These are phyloP conservation scores for Acanthamoeba rhysodes DNA, from an alignment of 208 protist genomes.

Conservation along the genomic window DNA sequence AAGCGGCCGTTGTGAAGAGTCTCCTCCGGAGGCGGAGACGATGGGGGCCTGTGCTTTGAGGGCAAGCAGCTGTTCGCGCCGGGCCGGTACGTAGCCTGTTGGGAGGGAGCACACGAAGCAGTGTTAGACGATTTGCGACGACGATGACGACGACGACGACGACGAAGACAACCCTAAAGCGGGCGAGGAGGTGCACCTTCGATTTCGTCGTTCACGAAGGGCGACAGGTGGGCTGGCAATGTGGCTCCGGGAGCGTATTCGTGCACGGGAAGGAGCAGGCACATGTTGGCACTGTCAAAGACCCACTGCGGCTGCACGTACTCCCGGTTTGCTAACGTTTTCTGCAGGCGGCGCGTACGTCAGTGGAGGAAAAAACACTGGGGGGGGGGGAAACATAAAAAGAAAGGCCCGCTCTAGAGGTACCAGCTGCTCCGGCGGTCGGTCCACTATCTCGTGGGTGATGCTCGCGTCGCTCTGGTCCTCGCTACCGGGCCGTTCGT, in stretches of 20 bases:
- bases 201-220: slow-evolving; percentile 87
- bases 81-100: slow-evolving; percentile 15
- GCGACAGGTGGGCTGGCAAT: slow-evolving; percentile 90
- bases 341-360: background rate
- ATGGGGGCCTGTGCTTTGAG: slow-evolving; percentile 66
- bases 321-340: slow-evolving; percentile 77
- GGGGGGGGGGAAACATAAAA: slow-evolving; percentile 74
- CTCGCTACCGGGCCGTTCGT: slow-evolving; percentile 48
- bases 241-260: slow-evolving; percentile 75
- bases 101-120: background rate
- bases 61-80: slow-evolving; percentile 27
- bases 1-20: background rate
- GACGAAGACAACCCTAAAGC: background rate
- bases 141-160: no score
- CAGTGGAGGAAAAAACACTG: no score
- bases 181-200: background rate
- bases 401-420: slow-evolving; percentile 90
- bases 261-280: slow-evolving; percentile 65
- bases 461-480: slow-evolving; percentile 73
- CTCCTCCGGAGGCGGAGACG: background rate
- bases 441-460: slow-evolving; percentile 84
- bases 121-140: background rate
- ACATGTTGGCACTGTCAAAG: slow-evolving; percentile 97
- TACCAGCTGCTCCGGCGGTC: slow-evolving; percentile 88
- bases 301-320: slow-evolving; percentile 98